These are phyloP conservation scores for Radiomyces spectabilis DNA, from an alignment of 192 early-diverging fungal species.

Conservation along the genomic window DNA sequence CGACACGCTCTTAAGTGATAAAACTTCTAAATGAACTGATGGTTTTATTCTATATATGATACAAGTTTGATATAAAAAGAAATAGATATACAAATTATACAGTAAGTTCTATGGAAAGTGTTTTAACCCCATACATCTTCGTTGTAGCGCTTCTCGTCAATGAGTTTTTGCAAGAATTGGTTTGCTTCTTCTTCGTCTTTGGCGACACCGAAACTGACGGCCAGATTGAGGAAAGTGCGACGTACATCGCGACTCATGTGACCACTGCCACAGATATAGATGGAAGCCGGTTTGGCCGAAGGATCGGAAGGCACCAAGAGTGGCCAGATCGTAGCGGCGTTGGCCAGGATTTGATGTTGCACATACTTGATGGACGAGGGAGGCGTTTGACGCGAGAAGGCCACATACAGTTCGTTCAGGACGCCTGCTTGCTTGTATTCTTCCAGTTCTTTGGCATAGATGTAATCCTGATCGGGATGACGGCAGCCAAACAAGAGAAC, in stretches of 20 bases:
- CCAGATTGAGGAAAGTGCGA: conserved; percentile 13
- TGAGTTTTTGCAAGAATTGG: background rate
- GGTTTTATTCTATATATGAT: too few species aligned
- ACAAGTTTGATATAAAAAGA: too few species aligned
- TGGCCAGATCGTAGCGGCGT: conserved; percentile 16
- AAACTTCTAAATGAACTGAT: too few species aligned
- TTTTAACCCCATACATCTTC: conserved; percentile 32
- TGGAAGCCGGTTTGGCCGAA: background rate
- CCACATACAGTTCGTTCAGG: conserved; percentile 49
- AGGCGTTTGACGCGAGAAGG: conserved; percentile 53
- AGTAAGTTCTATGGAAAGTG: background rate
- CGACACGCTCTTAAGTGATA: too few species aligned
- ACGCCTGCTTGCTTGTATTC: conserved; percentile 35
- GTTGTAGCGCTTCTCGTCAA: conserved; percentile 10
- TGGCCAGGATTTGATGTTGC: conserved; percentile 25
- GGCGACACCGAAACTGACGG: conserved; percentile 18
- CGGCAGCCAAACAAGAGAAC: conserved; percentile 84
- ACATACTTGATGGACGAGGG: conserved; percentile 41
- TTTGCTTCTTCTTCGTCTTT: conserved; percentile 11
- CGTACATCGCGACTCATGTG: conserved; percentile 23
- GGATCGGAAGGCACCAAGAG: background rate
- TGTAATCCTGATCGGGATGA: conserved; percentile 54
- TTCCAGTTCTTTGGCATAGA: conserved; percentile 62
- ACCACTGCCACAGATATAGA: conserved; percentile 22
- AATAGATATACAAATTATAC: background rate